Conservation (phyloP, 495 filamentous ascomycete species). For the Penicillium odoratum region DNA sequence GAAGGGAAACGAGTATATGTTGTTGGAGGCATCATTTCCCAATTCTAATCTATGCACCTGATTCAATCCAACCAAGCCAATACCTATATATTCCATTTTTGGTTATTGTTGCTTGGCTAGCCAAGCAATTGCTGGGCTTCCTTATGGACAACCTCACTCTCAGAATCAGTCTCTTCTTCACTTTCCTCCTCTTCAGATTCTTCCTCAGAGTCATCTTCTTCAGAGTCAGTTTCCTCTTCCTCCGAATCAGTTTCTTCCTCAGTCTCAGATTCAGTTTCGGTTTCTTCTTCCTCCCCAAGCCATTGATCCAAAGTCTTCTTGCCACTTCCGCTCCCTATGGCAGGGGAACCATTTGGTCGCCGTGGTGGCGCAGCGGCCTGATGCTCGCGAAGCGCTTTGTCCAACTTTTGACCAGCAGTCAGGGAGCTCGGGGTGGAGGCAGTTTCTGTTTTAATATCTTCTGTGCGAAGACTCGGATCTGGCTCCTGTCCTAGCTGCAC, state of each 20-base stretch:
- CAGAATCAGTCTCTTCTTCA: slow-evolving; percentile 42
- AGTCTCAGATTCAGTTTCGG: slow-evolving; percentile 45
- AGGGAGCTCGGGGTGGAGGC: slow-evolving; percentile 31
- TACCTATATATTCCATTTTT: slow-evolving; percentile 6
- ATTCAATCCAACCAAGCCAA: background rate
- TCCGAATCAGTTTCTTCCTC: slow-evolving; percentile 52
- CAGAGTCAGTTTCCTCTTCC: slow-evolving; percentile 36
- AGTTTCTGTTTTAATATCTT: slow-evolving; percentile 31
- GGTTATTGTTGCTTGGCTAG: background rate
- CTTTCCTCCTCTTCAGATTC: slow-evolving; percentile 40
- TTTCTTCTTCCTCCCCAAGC: slow-evolving; percentile 58
- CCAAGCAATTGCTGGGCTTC: slow-evolving; percentile 27
- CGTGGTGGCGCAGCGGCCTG: slow-evolving; percentile 27
- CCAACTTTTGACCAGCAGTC: slow-evolving; percentile 66
- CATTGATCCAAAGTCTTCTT: slow-evolving; percentile 85
- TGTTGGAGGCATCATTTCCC: background rate
- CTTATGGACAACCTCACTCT: slow-evolving; percentile 29
- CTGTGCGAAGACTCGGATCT: slow-evolving; percentile 66
- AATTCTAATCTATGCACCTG: background rate
- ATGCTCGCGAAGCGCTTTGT: slow-evolving; percentile 51
- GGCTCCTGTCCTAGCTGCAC: slow-evolving; percentile 79
- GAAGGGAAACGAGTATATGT: no score
- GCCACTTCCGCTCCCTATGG: slow-evolving; percentile 30
- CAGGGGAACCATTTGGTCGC: slow-evolving; percentile 16
- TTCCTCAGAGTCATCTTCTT: slow-evolving; percentile 49